phyloP scores from a whole-genome alignment of 164 flowering plant species.

The Berberis thunbergii region DNA sequence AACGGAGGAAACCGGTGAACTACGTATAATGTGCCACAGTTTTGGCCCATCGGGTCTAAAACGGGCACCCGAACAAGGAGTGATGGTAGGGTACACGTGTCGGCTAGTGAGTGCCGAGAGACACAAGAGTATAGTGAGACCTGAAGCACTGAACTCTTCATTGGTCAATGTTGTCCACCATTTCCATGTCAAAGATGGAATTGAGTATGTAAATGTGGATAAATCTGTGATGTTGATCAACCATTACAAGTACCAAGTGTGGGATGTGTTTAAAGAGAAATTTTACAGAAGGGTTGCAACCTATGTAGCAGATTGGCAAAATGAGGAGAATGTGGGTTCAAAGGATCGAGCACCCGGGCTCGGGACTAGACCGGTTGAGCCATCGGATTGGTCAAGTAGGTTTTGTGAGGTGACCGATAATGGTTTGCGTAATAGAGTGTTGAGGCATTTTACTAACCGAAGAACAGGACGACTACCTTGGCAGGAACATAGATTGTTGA shows the following conservation, averaged over 20 bases:
- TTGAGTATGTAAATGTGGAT: slow-evolving; percentile 22
- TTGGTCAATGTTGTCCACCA: slow-evolving; percentile 84
- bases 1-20: slow-evolving; percentile 30
- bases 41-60: slow-evolving; percentile 83
- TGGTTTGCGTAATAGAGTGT: slow-evolving; percentile 41
- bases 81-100: slow-evolving; percentile 71
- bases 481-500: slow-evolving; percentile 23
- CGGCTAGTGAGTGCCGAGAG: slow-evolving; percentile 46
- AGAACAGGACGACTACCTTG: slow-evolving; percentile 43
- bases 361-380: slow-evolving; percentile 70
- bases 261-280: slow-evolving; percentile 83
- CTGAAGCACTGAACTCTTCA: slow-evolving; percentile 48
- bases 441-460: slow-evolving; percentile 26
- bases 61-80: slow-evolving; percentile 41
- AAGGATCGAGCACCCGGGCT: slow-evolving; percentile 84
- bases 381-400: slow-evolving; percentile 57
- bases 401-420: slow-evolving; percentile 76
- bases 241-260: slow-evolving; percentile 89
- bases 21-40: slow-evolving; percentile 44
- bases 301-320: slow-evolving; percentile 79
- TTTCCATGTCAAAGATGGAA: slow-evolving; percentile 49
- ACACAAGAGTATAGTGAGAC: slow-evolving; percentile 73
- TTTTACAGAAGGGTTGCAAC: slow-evolving; percentile 79
- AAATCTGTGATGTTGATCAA: slow-evolving; percentile 41
- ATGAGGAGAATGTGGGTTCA: slow-evolving; percentile 57